A percentile compares a stretch with the other conserved stretches of the same genome.
These are phyloP conservation scores for Casaregolazyma lundiana DNA, from an alignment of 1,139 yeast species.

Conservation along the genomic window DNA sequence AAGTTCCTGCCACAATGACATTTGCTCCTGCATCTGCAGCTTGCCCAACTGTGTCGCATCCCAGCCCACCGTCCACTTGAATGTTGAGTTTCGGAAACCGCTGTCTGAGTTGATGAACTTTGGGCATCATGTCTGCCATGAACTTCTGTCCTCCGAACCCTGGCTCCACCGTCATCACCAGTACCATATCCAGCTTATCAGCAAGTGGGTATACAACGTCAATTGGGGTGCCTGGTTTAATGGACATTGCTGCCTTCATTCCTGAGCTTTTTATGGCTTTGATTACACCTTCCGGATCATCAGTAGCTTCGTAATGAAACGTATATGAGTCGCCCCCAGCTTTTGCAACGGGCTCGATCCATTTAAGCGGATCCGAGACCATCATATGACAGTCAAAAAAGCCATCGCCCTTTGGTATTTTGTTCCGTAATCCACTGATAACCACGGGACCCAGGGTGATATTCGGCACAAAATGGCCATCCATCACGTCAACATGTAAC, in stretches of 20 bases:
- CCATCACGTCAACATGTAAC: slow-evolving; percentile 98
- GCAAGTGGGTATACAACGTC: slow-evolving; percentile 76
- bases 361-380: slow-evolving; percentile 91
- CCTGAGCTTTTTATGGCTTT: slow-evolving; percentile 71
- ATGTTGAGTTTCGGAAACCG: slow-evolving; percentile 76
- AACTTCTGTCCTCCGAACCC: slow-evolving; percentile 98
- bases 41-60: slow-evolving; percentile 70
- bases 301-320: slow-evolving; percentile 91
- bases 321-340: slow-evolving; percentile 97
- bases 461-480: slow-evolving; percentile 97
- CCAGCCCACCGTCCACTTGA: slow-evolving; percentile 97
- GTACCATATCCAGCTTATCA: slow-evolving; percentile 80
- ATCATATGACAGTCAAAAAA: slow-evolving; percentile 98
- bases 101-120: slow-evolving; percentile 70
- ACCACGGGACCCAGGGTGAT: slow-evolving; percentile 91
- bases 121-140: slow-evolving; percentile 95
- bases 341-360: slow-evolving; percentile 90
- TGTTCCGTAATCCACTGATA: slow-evolving; percentile 70
- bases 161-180: slow-evolving; percentile 98
- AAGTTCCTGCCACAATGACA: slow-evolving; percentile 96
- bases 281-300: slow-evolving; percentile 70
- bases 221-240: slow-evolving; percentile 91
- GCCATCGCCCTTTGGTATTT: slow-evolving; percentile 66
- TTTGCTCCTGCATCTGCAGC: slow-evolving; percentile 97
- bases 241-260: slow-evolving; percentile 92